Conservation (phyloP, 768 basidiomycete species). For the Rhodotorula toruloides region DNA sequence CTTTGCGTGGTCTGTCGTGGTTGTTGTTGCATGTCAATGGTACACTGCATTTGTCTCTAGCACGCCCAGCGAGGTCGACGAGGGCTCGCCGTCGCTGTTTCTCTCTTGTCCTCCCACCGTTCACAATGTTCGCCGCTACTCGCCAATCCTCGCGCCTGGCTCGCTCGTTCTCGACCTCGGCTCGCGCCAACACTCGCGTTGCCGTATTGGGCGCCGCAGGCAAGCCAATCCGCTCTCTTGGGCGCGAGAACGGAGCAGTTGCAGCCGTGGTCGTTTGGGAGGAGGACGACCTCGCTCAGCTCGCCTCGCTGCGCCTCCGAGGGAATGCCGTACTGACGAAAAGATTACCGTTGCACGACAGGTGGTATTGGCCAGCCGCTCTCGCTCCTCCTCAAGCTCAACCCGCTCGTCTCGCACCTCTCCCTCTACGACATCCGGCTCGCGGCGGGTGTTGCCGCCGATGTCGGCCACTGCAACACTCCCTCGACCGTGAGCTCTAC, state of each 20-base stretch:
- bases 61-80: not conserved
- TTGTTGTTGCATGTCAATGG: too few species aligned
- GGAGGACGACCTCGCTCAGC: too few species aligned
- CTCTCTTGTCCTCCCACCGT: not conserved
- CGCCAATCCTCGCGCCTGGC: constrained; percentile 4
- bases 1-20: too few species aligned
- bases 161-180: constrained; percentile 36
- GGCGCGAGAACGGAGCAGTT: not conserved
- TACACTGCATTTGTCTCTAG: too few species aligned
- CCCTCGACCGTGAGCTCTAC: constrained; percentile 60
- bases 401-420: constrained; percentile 57
- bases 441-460: constrained; percentile 93
- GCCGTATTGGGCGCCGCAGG: constrained; percentile 96
- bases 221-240: constrained; percentile 39
- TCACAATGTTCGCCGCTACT: constrained; percentile 22
- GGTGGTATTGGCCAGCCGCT: constrained; percentile 81
- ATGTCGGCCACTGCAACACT: constrained; percentile 91
- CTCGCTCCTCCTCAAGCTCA: constrained; percentile 84
- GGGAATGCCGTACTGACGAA: too few species aligned
- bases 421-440: constrained; percentile 89
- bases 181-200: constrained; percentile 60
- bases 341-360: too few species aligned
- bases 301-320: too few species aligned
- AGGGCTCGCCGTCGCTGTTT: not conserved
- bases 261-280: not conserved